These are phyloP conservation scores for Fusarium duplospermum DNA, from an alignment of 2,329 filamentous ascomycete species.

Conservation along the genomic window DNA sequence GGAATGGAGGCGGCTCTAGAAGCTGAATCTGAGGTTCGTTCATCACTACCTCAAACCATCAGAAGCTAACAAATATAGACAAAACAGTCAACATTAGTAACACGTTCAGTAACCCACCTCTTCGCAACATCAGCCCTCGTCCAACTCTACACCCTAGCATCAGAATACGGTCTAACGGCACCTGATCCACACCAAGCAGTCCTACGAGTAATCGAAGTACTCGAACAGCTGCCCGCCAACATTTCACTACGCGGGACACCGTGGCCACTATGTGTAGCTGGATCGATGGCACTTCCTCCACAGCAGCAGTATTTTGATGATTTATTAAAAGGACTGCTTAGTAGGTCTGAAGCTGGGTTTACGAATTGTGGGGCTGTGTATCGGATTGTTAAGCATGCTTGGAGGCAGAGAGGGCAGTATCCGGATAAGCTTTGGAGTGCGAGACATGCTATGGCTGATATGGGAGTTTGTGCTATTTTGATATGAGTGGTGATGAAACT, in stretches of 20 bases:
- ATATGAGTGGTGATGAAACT: conserved; percentile 4
- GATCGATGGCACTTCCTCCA: conserved; percentile 17
- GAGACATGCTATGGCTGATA: conserved; percentile 24
- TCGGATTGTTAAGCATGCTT: conserved; percentile 26
- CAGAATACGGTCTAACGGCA: neutral
- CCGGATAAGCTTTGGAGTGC: conserved; percentile 25
- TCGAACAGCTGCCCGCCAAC: conserved; percentile 13
- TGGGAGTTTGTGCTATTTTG: conserved; percentile 36
- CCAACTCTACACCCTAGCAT: conserved; percentile 16
- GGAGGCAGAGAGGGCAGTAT: conserved; percentile 5
- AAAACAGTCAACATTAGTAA: neutral
- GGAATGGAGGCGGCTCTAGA: neutral
- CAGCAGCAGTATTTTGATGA: conserved; percentile 32
- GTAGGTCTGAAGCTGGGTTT: conserved; percentile 14
- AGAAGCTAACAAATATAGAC: neutral
- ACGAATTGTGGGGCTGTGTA: conserved; percentile 34
- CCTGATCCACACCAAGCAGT: conserved; percentile 4
- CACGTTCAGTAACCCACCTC: conserved; percentile 12
- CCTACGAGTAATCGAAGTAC: conserved; percentile 3
- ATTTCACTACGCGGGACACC: conserved; percentile 23
- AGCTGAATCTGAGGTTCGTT: neutral
- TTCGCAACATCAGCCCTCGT: conserved; percentile 31
- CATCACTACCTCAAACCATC: neutral
- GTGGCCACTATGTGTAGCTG: conserved; percentile 33
- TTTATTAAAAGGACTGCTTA: conserved; percentile 10